phyloP scores from a whole-genome alignment of 2,329 filamentous ascomycete genomes.

The Nannizziopsis barbatae region DNA sequence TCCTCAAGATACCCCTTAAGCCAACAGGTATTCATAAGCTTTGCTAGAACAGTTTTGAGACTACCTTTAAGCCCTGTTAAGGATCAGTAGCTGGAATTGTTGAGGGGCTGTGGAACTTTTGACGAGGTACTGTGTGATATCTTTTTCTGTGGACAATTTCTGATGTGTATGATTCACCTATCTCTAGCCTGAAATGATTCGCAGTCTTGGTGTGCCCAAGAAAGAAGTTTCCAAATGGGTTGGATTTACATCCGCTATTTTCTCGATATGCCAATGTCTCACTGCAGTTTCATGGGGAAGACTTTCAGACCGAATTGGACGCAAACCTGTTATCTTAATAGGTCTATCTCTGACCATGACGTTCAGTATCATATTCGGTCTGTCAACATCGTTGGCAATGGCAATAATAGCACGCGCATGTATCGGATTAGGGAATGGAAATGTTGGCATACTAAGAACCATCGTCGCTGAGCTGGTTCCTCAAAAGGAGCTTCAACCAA shows the following conservation, averaged over 20 bases:
- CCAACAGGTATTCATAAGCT: no score
- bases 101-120: no score
- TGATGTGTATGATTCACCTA: slow-evolving; percentile 4
- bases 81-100: no score
- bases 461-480: slow-evolving; percentile 91
- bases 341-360: slow-evolving; percentile 70
- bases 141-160: no score
- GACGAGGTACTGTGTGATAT: no score
- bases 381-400: slow-evolving; percentile 68
- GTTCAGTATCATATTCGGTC: slow-evolving; percentile 70
- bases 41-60: no score
- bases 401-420: slow-evolving; percentile 65
- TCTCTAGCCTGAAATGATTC: slow-evolving; percentile 62
- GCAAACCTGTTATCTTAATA: slow-evolving; percentile 68
- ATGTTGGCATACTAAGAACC: slow-evolving; percentile 84
- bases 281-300: slow-evolving; percentile 67
- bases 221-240: slow-evolving; percentile 69
- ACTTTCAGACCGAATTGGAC: slow-evolving; percentile 64
- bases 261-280: slow-evolving; percentile 59
- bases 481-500: slow-evolving; percentile 71
- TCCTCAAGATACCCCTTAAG: no score
- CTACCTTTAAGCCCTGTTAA: no score
- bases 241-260: slow-evolving; percentile 60
- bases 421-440: slow-evolving; percentile 78
- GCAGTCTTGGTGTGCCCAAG: slow-evolving; percentile 57